Evolutionary conservation across 2,329 filamentous ascomycete genomes (phyloP).

Genomic region (Pyrenophora seminiperda): DNA sequence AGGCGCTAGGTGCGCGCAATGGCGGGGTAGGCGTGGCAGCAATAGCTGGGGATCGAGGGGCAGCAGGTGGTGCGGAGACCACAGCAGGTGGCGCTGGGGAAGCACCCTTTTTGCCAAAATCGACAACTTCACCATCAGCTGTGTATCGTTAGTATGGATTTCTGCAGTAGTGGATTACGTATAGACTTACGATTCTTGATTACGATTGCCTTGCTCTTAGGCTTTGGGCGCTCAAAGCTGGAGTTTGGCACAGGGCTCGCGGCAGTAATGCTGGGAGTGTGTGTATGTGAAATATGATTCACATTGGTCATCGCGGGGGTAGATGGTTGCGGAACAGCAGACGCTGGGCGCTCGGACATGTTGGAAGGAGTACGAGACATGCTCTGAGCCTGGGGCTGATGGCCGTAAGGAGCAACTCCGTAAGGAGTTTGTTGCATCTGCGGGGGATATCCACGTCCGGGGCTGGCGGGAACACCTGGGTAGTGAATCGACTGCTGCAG

Average conservation of each 20-base stretch:
- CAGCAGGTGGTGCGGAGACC: constrained; percentile 52
- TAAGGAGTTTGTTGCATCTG: constrained; percentile 51
- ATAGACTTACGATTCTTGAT: constrained; percentile 69
- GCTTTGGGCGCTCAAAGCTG: constrained; percentile 65
- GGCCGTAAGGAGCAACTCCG: constrained; percentile 58
- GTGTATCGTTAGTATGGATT: constrained; percentile 67
- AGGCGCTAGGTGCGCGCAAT: constrained; percentile 66
- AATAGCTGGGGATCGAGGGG: constrained; percentile 65
- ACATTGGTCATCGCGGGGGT: constrained; percentile 56
- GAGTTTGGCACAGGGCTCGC: constrained; percentile 65
- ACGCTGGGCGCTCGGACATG: constrained; percentile 63
- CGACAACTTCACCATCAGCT: constrained; percentile 75
- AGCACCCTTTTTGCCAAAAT: constrained; percentile 58
- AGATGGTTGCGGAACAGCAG: constrained; percentile 64
- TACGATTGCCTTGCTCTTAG: constrained; percentile 74
- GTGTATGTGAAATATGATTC: constrained; percentile 55
- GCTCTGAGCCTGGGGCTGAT: constrained; percentile 63
- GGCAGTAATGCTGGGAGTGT: constrained; percentile 62
- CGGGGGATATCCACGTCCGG: constrained; percentile 54
- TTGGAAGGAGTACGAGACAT: constrained; percentile 69
- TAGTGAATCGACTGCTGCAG: constrained; percentile 53
- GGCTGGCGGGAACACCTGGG: constrained; percentile 51
- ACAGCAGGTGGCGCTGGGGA: constrained; percentile 50
- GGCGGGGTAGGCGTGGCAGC: constrained; percentile 71
- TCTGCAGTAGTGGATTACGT: neutral